Base-by-base conservation (phyloP, 1,139 yeast species). In the Scheffersomyces stambukii region DNA sequence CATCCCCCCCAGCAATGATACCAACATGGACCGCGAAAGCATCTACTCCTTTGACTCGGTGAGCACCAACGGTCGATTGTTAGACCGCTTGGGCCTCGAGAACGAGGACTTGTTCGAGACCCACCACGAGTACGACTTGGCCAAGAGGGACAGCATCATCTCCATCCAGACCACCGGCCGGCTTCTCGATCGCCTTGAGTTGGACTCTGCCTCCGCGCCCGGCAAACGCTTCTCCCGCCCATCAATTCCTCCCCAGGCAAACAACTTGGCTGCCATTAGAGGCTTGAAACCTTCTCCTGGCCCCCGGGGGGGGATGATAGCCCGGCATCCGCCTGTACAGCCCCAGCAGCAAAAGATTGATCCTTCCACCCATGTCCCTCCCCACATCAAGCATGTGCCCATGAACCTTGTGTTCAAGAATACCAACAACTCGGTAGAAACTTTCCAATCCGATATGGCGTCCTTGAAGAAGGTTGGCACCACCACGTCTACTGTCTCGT, bases 31-130 rank as follows among this genome's bases (percentile, higher is more conserved):
- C 23, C 32, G 41, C 15, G 45, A 39, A 23, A 41, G 45, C 32
- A 43, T 67, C 12, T 65, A 64, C 41, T 64, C 71, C 8, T 67
- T 65, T 35, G 73, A 66, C 27, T 64, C 71, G 3, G 69, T 65
- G 6, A 55, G 67, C 31, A 66, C 73, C 19, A 61, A 50, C 36
- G 71, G 70, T 5, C 42, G 71, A 25, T 48, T 67, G 19, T 46
- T 67, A 12, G 73, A 67, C 36, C 52, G 71, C 8, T 47, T 66
- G 28, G 72, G 49, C 12, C 36, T 57, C n/a, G 60, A 53, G 19
- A 42, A 42, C 20, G 54, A 45, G 17, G 55, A 48, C 28, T n/a
- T n/a, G n/a, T n/a, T n/a, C n/a, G n/a, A n/a, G n/a, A n/a, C n/a
- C n/a, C n/a, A n/a, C n/a, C n/a, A n/a, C n/a, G n/a, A n/a, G n/a